Evolutionary conservation across 768 basidiomycete genomes (phyloP).

Genomic region (Mrakia blollopis): DNA sequence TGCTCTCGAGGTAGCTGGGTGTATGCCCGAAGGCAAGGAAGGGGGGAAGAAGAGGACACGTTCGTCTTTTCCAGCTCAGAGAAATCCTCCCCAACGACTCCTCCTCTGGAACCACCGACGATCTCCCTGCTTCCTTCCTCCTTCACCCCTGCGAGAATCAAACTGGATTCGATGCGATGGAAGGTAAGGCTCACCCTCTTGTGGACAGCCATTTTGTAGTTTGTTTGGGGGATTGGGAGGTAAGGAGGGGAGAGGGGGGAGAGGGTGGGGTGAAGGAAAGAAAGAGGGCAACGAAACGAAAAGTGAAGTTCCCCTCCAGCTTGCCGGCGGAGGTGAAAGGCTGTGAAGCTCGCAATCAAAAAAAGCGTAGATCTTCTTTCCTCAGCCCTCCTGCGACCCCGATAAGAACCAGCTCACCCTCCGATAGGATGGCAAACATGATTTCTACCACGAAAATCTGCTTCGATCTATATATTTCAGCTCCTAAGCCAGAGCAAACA

Average conservation of each 20-base stretch:
- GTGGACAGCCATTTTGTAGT: background rate
- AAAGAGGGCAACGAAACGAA: background rate
- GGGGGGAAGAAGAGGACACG: background rate
- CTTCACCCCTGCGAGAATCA: background rate
- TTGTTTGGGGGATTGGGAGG: too few relatives aligned
- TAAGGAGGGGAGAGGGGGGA: background rate
- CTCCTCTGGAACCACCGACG: too few relatives aligned
- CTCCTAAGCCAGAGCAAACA: too few relatives aligned
- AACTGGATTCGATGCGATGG: background rate
- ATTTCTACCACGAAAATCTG: too few relatives aligned
- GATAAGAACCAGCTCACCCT: too few relatives aligned
- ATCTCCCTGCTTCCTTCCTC: background rate
- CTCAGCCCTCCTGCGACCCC: too few relatives aligned
- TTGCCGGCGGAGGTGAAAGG: background rate
- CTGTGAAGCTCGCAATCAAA: background rate
- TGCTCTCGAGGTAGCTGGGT: background rate
- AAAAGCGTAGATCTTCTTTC: too few relatives aligned
- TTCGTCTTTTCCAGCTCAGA: background rate
- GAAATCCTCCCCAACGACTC: background rate
- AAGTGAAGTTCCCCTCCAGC: background rate
- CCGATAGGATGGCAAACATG: too few relatives aligned
- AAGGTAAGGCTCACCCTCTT: constrained; percentile 4
- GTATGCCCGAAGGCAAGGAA: background rate
- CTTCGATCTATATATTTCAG: too few relatives aligned
- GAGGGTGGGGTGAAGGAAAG: background rate